phyloP scores from a whole-genome alignment of 768 basidiomycete genomes.

The Suillus paluster region DNA sequence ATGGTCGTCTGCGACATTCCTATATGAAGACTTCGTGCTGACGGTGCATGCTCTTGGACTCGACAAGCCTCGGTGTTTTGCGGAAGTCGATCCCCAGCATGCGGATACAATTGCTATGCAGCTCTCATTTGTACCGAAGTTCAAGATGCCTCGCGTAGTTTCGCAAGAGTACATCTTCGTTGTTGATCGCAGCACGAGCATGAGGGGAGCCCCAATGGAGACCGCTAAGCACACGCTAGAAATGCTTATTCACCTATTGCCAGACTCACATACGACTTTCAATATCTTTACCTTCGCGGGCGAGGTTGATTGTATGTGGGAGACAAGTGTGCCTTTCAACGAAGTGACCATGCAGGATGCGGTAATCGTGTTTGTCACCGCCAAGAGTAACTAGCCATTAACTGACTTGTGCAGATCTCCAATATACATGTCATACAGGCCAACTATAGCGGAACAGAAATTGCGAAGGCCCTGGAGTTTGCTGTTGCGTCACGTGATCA shows the following conservation, averaged over 20 bases:
- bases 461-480: constrained; percentile 41
- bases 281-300: constrained; percentile 61
- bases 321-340: constrained; percentile 36
- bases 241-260: constrained; percentile 55
- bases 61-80: constrained; percentile 60
- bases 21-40: constrained; percentile 55
- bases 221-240: constrained; percentile 51
- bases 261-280: constrained; percentile 46
- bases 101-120: constrained; percentile 51
- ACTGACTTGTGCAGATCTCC: constrained; percentile 33
- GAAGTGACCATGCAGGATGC: constrained; percentile 38
- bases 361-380: constrained; percentile 26
- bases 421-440: constrained; percentile 47
- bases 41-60: constrained; percentile 51
- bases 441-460: constrained; percentile 55
- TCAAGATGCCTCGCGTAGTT: constrained; percentile 43
- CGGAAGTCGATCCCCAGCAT: constrained; percentile 40
- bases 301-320: constrained; percentile 38
- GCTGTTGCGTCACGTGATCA: constrained; percentile 41
- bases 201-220: constrained; percentile 46
- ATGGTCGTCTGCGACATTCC: constrained; percentile 45
- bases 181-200: constrained; percentile 63
- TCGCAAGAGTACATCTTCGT: constrained; percentile 64
- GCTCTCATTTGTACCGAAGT: constrained; percentile 56
- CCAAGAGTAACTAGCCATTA: constrained; percentile 15